Evolutionary conservation across 2,329 filamentous ascomycete species (phyloP).

Genomic region (Claviceps sp.): DNA sequence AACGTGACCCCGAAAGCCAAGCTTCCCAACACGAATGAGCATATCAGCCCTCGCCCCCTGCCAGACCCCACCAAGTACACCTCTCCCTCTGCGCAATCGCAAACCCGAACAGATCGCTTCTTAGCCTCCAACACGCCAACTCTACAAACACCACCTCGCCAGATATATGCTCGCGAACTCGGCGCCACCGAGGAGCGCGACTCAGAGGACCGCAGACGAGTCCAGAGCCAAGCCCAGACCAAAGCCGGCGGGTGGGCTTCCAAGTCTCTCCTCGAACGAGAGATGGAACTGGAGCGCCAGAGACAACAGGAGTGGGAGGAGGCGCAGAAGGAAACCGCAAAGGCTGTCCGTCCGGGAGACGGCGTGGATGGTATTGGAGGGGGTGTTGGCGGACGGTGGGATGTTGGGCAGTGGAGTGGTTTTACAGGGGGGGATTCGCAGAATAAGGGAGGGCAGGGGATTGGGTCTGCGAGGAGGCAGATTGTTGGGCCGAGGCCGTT

Average conservation of each 20-base stretch:
- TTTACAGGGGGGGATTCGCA: slow-evolving; percentile 64
- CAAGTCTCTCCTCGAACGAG: slow-evolving; percentile 61
- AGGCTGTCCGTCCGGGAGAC: slow-evolving; percentile 35
- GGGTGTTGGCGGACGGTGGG: slow-evolving; percentile 56
- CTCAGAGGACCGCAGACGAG: slow-evolving; percentile 46
- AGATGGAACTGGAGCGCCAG: slow-evolving; percentile 70
- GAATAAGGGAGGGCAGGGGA: slow-evolving; percentile 52
- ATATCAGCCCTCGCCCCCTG: slow-evolving; percentile 36
- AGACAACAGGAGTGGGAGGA: slow-evolving; percentile 72
- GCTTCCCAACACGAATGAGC: slow-evolving; percentile 16
- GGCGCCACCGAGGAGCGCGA: slow-evolving; percentile 47
- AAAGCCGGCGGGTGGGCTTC: slow-evolving; percentile 50
- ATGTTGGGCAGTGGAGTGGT: slow-evolving; percentile 62
- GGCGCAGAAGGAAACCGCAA: slow-evolving; percentile 50
- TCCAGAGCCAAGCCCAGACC: slow-evolving; percentile 44
- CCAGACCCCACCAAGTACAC: slow-evolving; percentile 32
- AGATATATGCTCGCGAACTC: slow-evolving; percentile 41
- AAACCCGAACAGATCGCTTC: slow-evolving; percentile 43
- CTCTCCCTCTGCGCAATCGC: slow-evolving; percentile 10
- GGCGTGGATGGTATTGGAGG: slow-evolving; percentile 50
- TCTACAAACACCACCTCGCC: slow-evolving; percentile 22
- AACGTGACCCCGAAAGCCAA: slow-evolving; percentile 18
- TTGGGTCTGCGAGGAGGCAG: slow-evolving; percentile 58
- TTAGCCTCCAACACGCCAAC: slow-evolving; percentile 42
- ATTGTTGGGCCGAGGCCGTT: slow-evolving; percentile 67